Base-by-base conservation (phyloP, 352 stramenopile genomes). In the Globisporangium canariense region DNA sequence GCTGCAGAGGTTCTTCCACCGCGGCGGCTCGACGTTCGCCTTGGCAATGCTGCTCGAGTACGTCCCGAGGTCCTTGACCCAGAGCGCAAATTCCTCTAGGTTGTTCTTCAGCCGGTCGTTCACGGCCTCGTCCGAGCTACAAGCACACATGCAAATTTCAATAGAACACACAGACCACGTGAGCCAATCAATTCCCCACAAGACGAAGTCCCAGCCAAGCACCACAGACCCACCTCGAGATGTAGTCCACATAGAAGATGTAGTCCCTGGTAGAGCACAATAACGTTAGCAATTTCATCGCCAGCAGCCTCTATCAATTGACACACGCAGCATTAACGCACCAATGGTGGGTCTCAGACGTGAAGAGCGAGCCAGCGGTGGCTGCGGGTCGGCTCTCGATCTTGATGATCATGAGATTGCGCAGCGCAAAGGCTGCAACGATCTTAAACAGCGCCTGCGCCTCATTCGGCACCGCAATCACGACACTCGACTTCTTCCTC, bases 191-290 rank as follows among this genome's bases (percentile, higher is more conserved):
- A 36, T 20, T 41, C 32, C 14, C 34, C 20, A 20, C 2, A 14
- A 65, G n/a, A 6, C 22, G 16, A 55, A n/a, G 32, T 8, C 16
- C 46, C 14, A 64, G 36, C 16, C 25, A 18, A n/a, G 28, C 41
- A 2, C 10, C 52, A 65, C 25, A 67, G 28, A 73, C 75, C 11
- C 70, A 78, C 65, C 75, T 88, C 10, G 81, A 77, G 22, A 89
- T 78, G 65, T 84, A 90, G 67, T 91, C 82, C 28, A 91, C 78
- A 54, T 89, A 91, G 65, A 91, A 91, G 64, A 91, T 89, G 65
- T 91, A 91, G 56, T 91, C 79, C 80, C 78, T 88, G 55, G 36
- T 69, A 65, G n/a, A 57, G 25, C 34, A 62, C 20, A 34, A 59
- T 40, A 32, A 0, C 2, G 8, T 41, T 25, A 41, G 50, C 7